Evolutionary conservation across 1,139 yeast species (phyloP), one percentile per base, ranked within the genome.

Genomic region (Suhomyces anneliseae): DNA sequence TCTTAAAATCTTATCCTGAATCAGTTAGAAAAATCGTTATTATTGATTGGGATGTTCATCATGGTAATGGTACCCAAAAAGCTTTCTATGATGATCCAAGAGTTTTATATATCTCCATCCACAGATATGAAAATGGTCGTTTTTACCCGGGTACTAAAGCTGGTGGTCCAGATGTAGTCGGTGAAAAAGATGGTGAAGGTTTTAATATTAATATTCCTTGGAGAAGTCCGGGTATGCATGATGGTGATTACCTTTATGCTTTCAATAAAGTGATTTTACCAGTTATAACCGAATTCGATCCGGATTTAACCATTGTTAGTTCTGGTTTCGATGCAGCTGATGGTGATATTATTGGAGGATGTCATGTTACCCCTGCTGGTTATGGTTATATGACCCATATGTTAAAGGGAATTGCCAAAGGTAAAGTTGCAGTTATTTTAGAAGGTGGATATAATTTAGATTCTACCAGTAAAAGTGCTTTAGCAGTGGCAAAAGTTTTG

Each of bases 311-410:
- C 7, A 89, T 95, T 36, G 85, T 95, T 33, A 89, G 97, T 38
- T 85, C 98, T 0, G 99, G 99, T 0, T 93, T 93, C 61, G 99
- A 93, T 70, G 99, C 99, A 26, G 99, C 99, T 0, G 97, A 89
- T 58, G 99, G 98, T 45, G 99, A 95, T 68, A 85, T 90, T 47
- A 89, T 95, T 55, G 99, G 99, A n/a, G 96, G 95, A 36, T 93
- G 97, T 65, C 95, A 89, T 64, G 96, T 95, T 4, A 81, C 97
- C 0, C 99, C 99, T 2, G 87, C 90, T 38, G 97, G 97, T 14
- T 95, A 93, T 64, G 97, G 97, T 7, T 92, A 90, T 54, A 90
- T 95, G 97, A 89, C 98, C 2, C 96, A 90, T 60, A 78, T 85
- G 85, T 74, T 95, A 55, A 92, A 90, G 66, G 83, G 89, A 35